Conservation (phyloP, 805 yeast species). For the Metschnikowia arizonensis region DNA sequence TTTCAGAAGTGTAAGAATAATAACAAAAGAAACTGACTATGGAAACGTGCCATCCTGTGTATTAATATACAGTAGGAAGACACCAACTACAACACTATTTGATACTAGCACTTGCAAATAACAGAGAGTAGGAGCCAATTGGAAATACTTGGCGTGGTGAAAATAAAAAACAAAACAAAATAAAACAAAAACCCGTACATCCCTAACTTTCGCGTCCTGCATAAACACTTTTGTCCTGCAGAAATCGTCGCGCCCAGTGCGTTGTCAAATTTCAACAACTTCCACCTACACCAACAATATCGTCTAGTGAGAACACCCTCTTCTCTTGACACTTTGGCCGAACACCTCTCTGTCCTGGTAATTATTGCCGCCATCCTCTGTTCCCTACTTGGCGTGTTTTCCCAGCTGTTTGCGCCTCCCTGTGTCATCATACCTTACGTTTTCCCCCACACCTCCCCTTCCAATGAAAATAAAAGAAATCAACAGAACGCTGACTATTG, state of each 20-base stretch:
- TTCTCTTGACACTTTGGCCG: slow-evolving; percentile 5
- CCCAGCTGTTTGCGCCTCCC: background rate
- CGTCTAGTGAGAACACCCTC: slow-evolving; percentile 1
- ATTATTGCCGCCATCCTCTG: background rate
- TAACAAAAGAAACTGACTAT: no score
- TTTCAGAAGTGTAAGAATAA: no score
- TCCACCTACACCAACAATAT: background rate
- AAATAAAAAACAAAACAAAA: no score
- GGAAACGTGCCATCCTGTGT: no score
- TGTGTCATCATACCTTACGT: background rate
- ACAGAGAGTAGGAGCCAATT: no score
- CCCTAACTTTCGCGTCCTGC: no score
- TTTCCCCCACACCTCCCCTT: background rate
- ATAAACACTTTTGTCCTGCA: slow-evolving; percentile 1
- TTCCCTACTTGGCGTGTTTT: background rate
- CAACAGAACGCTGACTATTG: slow-evolving; percentile 85
- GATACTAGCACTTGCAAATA: no score
- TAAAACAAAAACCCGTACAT: no score
- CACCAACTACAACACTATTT: no score
- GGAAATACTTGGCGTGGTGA: no score
- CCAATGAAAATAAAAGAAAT: slow-evolving; percentile 68
- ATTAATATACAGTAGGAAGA: no score
- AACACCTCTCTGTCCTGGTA: background rate
- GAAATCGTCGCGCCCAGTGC: slow-evolving; percentile 2
- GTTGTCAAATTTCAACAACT: slow-evolving; percentile 5